Evolutionary conservation across 768 basidiomycete genomes (phyloP).

Genomic region (Cystobasidium ongulense): DNA sequence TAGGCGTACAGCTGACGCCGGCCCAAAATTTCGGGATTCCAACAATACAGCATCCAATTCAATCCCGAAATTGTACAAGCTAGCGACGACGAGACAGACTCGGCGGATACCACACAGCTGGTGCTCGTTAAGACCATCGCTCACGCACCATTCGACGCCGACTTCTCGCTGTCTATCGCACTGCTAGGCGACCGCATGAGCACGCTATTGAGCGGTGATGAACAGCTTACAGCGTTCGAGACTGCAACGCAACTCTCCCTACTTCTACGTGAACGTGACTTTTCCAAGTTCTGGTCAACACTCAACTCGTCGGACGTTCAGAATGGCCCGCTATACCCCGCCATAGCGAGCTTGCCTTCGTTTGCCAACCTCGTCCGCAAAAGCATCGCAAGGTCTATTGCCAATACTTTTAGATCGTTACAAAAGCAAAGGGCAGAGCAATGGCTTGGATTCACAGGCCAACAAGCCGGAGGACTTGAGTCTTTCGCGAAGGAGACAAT

Average conservation of each 20-base stretch:
- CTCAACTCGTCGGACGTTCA: background rate
- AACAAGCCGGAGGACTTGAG: slow-evolving; percentile 8
- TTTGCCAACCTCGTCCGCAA: slow-evolving; percentile 60
- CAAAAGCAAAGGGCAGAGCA: background rate
- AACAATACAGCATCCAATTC: slow-evolving; percentile 71
- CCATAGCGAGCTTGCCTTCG: slow-evolving; percentile 53
- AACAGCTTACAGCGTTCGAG: slow-evolving; percentile 1
- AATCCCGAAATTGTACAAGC: slow-evolving; percentile 87
- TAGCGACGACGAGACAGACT: slow-evolving; percentile 57
- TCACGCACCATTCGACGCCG: slow-evolving; percentile 66
- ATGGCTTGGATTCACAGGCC: slow-evolving; percentile 8
- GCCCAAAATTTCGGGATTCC: slow-evolving; percentile 20
- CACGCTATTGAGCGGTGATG: slow-evolving; percentile 27
- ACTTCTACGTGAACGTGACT: slow-evolving; percentile 72
- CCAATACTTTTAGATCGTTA: slow-evolving; percentile 34
- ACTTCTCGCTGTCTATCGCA: slow-evolving; percentile 89
- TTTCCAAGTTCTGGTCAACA: slow-evolving; percentile 71
- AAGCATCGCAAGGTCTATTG: slow-evolving; percentile 37
- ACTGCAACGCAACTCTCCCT: slow-evolving; percentile 50
- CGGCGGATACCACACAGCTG: slow-evolving; percentile 52
- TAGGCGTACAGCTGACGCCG: background rate
- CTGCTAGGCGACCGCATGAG: slow-evolving; percentile 64
- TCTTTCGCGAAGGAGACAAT: background rate
- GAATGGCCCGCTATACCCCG: background rate
- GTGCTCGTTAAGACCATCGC: slow-evolving; percentile 87